Percentiles rank a stretch among this genome's conserved stretches.
These are phyloP conservation scores for Licmophora abbreviata DNA, from an alignment of 108 stramenopile genomes.

Conservation along the genomic window DNA sequence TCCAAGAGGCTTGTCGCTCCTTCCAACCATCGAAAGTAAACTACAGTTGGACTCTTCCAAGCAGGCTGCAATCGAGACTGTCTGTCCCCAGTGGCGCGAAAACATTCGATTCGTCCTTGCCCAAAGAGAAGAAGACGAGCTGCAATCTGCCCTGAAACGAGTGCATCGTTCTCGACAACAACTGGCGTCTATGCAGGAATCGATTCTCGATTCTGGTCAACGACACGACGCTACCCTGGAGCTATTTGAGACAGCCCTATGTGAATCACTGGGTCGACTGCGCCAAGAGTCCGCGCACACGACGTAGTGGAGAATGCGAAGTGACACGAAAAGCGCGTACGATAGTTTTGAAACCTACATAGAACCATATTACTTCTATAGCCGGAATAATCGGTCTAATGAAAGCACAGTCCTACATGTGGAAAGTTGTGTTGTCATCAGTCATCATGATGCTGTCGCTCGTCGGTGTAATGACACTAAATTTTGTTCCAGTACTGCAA, in stretches of 20 bases:
- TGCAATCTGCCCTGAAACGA: conserved; percentile 20
- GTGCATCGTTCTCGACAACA: conserved; percentile 8
- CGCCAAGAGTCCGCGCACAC: conserved; percentile 1
- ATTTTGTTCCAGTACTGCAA: conserved; percentile 87
- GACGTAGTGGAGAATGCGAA: not conserved
- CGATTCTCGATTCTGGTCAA: conserved; percentile 15
- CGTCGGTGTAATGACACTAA: conserved; percentile 65
- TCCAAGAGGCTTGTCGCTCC: conserved; percentile 9
- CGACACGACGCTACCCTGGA: conserved; percentile 13
- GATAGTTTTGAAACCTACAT: too few species aligned
- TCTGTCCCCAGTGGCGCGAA: conserved; percentile 43
- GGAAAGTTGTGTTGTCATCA: too few species aligned
- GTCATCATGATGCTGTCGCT: too few species aligned
- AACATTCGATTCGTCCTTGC: conserved; percentile 30
- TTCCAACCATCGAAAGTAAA: conserved; percentile 7
- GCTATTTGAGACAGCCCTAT: conserved; percentile 17
- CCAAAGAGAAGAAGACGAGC: conserved; percentile 18
- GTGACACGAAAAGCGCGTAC: conserved; percentile 2
- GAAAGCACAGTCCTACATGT: too few species aligned
- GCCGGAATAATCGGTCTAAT: too few species aligned
- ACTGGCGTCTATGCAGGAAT: conserved; percentile 9
- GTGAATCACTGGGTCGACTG: conserved; percentile 16
- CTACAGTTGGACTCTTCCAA: conserved; percentile 6
- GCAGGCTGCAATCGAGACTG: conserved; percentile 5
- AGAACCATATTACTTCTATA: too few species aligned